Evolutionary conservation across 495 filamentous ascomycete genomes (phyloP), one percentile per base, ranked within the genome.

Genomic region (Antarctomyces pellizariae): DNA sequence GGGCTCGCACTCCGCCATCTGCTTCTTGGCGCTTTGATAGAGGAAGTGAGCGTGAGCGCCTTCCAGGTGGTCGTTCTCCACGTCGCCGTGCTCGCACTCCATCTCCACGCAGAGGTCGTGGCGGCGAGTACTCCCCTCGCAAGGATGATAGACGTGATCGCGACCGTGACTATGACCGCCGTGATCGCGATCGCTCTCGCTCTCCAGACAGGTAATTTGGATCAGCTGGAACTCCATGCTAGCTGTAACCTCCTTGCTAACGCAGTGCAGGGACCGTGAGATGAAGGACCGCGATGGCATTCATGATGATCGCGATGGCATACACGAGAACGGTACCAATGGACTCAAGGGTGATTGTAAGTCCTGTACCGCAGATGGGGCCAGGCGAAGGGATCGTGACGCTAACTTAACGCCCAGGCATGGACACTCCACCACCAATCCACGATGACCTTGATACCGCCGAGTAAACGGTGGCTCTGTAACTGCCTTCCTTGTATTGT

Each of bases 21-120:
- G 89, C 89, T 24, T 93, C 84, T 29, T 99, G 86, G 86, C 74
- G 86, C 23, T 99, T 95, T 42, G 86, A 99, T 45, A 78, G 75
- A 38, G 75, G 72, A 23, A 70, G 77, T 52, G 74, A 78, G 34
- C 69, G 69, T 44, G 68, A 71, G 29, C 62, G 62, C 38, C 54
- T 54, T 33, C 59, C 64, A 14, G 57, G 56, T 41, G 56, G 64
- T 31, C 68, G 75, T 36, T 73, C 77, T 41, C 78, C 86, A 39
- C 86, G 78, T 38, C 75, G 80, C 39, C 68, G 75, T 37, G 60
- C 63, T 13, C 65, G 67, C 28, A 72, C 68, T 25, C 67, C 75
- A 19, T 79, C 75, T 21, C 73, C 75, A 21, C 76, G 75, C 21
- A 25, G 34, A 10, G 26, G 41, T 37, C 59, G 67, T 41, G 67